Evolutionary conservation across 192 early-diverging fungal genomes (phyloP).

Genomic region (Chytriomyces confervae): DNA sequence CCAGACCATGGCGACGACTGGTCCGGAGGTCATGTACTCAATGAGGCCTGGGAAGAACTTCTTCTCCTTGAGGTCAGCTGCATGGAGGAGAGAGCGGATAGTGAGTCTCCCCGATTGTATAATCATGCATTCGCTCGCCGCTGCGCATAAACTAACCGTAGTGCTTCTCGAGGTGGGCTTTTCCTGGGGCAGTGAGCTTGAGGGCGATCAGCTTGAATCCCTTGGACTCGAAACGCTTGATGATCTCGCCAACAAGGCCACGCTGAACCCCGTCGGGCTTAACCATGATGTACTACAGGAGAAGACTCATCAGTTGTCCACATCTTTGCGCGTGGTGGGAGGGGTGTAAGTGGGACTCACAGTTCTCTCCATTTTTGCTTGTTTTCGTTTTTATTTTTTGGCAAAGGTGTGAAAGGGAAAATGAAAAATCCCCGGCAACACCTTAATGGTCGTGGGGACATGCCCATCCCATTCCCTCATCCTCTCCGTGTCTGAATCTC

Average conservation of each 20-base stretch:
- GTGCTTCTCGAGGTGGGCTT: constrained; percentile 77
- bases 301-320: background rate
- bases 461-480: too few relatives aligned
- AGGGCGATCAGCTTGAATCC: constrained; percentile 90
- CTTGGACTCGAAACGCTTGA: constrained; percentile 89
- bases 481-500: constrained; percentile 39
- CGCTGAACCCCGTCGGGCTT: constrained; percentile 50
- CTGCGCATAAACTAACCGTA: constrained; percentile 49
- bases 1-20: constrained; percentile 96
- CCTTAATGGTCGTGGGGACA: too few relatives aligned
- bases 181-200: constrained; percentile 74
- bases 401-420: too few relatives aligned
- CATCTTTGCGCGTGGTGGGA: background rate
- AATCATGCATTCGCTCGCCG: too few relatives aligned
- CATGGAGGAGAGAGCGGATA: too few relatives aligned
- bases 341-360: constrained; percentile 3
- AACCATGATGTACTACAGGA: constrained; percentile 37
- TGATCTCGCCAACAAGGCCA: constrained; percentile 90
- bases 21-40: constrained; percentile 86
- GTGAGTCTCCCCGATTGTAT: too few relatives aligned
- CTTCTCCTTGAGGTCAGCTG: constrained; percentile 76
- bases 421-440: too few relatives aligned
- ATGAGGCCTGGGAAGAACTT: constrained; percentile 81
- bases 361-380: constrained; percentile 37
- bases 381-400: background rate